phyloP scores from a whole-genome alignment of 139 green algal genomes.

The Gonium pectorale region DNA sequence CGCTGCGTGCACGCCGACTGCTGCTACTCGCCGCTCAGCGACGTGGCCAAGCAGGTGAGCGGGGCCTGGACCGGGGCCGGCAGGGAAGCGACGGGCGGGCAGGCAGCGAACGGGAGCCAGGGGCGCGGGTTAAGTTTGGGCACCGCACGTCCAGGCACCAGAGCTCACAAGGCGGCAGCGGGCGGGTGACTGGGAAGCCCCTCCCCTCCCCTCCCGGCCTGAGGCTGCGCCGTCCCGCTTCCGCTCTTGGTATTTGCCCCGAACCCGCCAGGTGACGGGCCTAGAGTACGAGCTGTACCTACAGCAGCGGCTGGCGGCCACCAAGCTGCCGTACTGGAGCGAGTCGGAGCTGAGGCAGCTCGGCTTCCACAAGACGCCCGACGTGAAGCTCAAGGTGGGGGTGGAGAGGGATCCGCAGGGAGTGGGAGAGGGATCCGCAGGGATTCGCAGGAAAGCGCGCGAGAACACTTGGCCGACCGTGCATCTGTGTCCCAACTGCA shows the following conservation, averaged over 20 bases:
- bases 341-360: conserved; percentile 80
- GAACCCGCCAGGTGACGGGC: conserved; percentile 55
- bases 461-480: too few relatives aligned
- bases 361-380: conserved; percentile 89
- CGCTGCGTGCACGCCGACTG: conserved; percentile 63
- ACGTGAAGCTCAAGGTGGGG: conserved; percentile 81
- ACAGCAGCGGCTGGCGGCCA: conserved; percentile 63
- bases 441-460: too few relatives aligned
- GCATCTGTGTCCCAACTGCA: too few relatives aligned
- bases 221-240: too few relatives aligned
- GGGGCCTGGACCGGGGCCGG: not conserved
- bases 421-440: too few relatives aligned
- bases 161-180: too few relatives aligned
- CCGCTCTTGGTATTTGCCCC: too few relatives aligned
- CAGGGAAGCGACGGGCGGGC: not conserved
- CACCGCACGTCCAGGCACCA: too few relatives aligned
- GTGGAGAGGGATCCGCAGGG: not conserved
- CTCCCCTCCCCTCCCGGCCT: too few relatives aligned
- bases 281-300: conserved; percentile 83
- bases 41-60: conserved; percentile 66
- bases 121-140: too few relatives aligned
- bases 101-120: not conserved
- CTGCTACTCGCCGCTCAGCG: conserved; percentile 71
- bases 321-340: conserved; percentile 81
- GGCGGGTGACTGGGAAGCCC: too few relatives aligned